Conservation (phyloP, 768 basidiomycete species). For the Gloeophyllum trabeum region DNA sequence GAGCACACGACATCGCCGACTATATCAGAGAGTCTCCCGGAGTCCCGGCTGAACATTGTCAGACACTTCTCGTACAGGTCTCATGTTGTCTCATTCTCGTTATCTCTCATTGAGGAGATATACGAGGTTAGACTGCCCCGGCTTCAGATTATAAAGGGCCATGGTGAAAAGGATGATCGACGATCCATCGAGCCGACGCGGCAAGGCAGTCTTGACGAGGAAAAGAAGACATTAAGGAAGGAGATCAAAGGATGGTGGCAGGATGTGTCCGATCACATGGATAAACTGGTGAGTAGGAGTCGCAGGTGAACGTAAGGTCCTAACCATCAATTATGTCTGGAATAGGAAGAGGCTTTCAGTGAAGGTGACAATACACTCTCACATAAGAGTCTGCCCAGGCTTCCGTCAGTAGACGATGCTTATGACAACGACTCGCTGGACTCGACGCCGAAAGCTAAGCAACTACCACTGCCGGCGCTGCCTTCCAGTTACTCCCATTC, state of each 20-base stretch:
- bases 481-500: too few species aligned
- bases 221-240: constrained; percentile 36
- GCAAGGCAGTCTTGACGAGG: constrained; percentile 21
- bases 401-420: constrained; percentile 46
- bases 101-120: constrained; percentile 38
- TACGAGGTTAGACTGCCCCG: constrained; percentile 53
- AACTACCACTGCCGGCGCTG: constrained; percentile 8
- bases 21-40: constrained; percentile 13
- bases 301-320: too few species aligned
- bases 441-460: constrained; percentile 1
- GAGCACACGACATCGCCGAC: constrained; percentile 30
- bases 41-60: constrained; percentile 23
- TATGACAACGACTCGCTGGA: constrained; percentile 23
- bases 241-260: constrained; percentile 66
- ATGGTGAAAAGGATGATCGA: constrained; percentile 9
- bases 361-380: too few species aligned
- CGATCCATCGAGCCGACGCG: constrained; percentile 1
- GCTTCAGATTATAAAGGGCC: constrained; percentile 36
- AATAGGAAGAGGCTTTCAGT: too few species aligned
- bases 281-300: constrained; percentile 36
- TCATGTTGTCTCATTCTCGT: constrained; percentile 28
- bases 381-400: constrained; percentile 44
- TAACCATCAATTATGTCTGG: too few species aligned
- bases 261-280: constrained; percentile 46
- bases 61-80: constrained; percentile 28